Base-by-base conservation (phyloP, 2,329 filamentous ascomycete species). In the Hypoxylon sp. region DNA sequence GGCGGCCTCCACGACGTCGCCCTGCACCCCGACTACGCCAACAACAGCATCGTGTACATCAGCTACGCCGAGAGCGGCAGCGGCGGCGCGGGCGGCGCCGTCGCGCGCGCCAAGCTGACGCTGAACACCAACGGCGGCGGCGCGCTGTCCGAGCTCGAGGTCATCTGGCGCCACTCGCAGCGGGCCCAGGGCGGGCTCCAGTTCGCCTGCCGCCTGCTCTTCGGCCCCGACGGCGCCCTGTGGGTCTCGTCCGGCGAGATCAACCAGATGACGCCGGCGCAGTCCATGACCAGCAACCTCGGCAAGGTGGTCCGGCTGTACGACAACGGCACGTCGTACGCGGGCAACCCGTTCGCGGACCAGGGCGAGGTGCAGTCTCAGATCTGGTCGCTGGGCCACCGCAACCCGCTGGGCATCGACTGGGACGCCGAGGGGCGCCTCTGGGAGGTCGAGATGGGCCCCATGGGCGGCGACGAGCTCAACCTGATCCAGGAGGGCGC, bases 361-460 rank as follows among this genome's bases (percentile, higher is more conserved):
- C 55, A 70, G 45, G 71, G 71, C 58, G 63, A 51, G 3, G 45
- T 72, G 27, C 62, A 67, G 63, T 37, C 70, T 38, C 66, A 72
- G 63, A 68, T 73, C 63, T 73, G 69, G 69, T 67, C 71, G 46
- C 64, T 70, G 24, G 71, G 71, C 55, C 62, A 68, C 67, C 70
- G 71, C 42, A 73, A 73, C 68, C 71, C 71, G 24, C 65, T 73
- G 15, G 71, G 71, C 60, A 71, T 73, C 56, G 70, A 71, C 70
- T 72, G 62, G 55, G 71, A 73, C 64, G 69, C 64, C 40, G 48
- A 73, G 60, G 70, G 70, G 3, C 70, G 70, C 47, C 70, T 73
- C 55, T 73, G 71, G 71, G 71, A 73, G 64, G 56, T 73, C 57
- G 71, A 73, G 63, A 73, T 73, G 71, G 71, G 71, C 2, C 71